These are phyloP conservation scores for Cryptococcus sp. DNA, from an alignment of 1,284 basidiomycete species.

Conservation along the genomic window DNA sequence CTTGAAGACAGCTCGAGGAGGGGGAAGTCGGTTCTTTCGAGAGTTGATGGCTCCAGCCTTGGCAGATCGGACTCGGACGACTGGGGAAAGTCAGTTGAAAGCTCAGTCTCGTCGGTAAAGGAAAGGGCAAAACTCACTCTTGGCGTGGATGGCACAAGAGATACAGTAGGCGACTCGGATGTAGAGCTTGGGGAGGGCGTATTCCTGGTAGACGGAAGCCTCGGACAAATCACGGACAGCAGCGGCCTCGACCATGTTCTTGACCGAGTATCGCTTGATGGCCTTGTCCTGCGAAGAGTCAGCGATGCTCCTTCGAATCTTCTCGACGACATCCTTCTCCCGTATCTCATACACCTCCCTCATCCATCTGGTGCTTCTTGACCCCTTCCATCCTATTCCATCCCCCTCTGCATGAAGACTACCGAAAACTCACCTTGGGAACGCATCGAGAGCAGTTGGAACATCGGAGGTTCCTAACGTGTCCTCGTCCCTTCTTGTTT, in stretches of 20 bases:
- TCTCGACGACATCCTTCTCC: neutral
- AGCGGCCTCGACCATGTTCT: slow-evolving; percentile 99
- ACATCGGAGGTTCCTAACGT: slow-evolving; percentile 90
- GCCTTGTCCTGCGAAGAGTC: slow-evolving; percentile 74
- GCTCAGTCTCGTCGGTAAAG: neutral
- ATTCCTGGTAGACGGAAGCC: slow-evolving; percentile 93
- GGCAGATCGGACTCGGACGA: slow-evolving; percentile 90
- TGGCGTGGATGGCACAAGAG: slow-evolving; percentile 98
- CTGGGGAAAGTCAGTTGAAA: slow-evolving; percentile 45
- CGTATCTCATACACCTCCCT: neutral
- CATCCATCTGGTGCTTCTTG: neutral
- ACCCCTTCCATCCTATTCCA: neutral
- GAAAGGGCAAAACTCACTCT: slow-evolving; percentile 58
- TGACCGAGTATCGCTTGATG: slow-evolving; percentile 99
- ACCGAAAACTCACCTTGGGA: slow-evolving; percentile 56
- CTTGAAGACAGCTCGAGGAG: slow-evolving; percentile 94
- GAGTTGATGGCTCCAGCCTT: slow-evolving; percentile 59
- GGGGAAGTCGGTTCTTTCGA: slow-evolving; percentile 91
- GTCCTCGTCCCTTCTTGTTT: slow-evolving; percentile 98
- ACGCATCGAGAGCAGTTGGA: slow-evolving; percentile 88
- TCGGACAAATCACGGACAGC: slow-evolving; percentile 97
- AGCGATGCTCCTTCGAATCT: neutral
- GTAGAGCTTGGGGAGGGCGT: slow-evolving; percentile 96
- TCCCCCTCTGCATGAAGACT: neutral
- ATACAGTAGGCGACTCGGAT: slow-evolving; percentile 99